Evolutionary conservation across 2,329 filamentous ascomycete genomes (phyloP), one percentile per base, ranked within the genome.

Genomic region (Colletotrichum melonis): DNA sequence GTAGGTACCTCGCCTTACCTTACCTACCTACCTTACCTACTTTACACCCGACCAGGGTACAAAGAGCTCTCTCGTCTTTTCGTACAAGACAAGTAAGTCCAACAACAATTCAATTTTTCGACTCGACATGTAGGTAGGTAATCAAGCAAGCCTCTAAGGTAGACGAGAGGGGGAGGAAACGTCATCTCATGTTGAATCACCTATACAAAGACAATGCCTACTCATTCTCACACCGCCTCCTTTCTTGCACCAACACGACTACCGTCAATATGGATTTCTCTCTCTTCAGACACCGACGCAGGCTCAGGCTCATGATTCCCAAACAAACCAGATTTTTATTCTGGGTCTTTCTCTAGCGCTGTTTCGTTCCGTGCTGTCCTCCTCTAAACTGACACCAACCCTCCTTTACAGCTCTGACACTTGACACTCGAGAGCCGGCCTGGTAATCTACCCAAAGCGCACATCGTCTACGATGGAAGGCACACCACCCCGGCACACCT

Each of bases 281-380:
- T 28, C 12, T 54, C 52, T 30, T 26, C 60, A 54, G 60, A 54
- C 46, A 63, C 42, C 60, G 28, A 19, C 12, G 32, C 26, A 63
- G 30, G 62, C 60, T 54, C n/a, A 60, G 38, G 59, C 38, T 57
- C 52, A 63, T 63, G 69, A 63, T 69, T 69, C 65, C 58, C 56
- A 67, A 67, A 59, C 65, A 72, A 42, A 69, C 35, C 56, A 73
- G 55, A 73, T 56, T 66, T 73, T 70, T 73, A 65, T 70, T 62
- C 71, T 70, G 67, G 67, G 60, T 16, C 67, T 49, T 62, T 58
- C 49, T 73, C 60, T 66, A 71, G 71, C 71, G 67, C 49, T 62
- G 71, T 73, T 73, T 71, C 71, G 71, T 22, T 54, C 28, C 56
- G 32, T 42, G 55, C 32, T 42, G 28, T 26, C 67, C 55, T 65